Percentiles rank a stretch among this genome's conserved stretches.
Evolutionary conservation across 345 rosid species (phyloP).

Genomic region (Draba incana): DNA sequence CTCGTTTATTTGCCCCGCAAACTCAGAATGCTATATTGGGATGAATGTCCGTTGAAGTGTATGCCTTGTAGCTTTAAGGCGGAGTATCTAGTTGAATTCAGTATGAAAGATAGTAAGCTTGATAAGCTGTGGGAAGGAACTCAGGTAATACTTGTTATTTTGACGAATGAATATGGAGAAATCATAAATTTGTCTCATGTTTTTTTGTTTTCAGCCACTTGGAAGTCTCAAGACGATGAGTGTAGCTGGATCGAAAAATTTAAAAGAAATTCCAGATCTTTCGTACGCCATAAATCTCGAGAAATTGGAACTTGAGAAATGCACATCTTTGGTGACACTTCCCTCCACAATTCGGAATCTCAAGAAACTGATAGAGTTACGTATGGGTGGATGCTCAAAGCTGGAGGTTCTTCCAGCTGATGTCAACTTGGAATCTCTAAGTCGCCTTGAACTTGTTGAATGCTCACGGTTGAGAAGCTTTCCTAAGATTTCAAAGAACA

Average conservation of each 20-base stretch:
- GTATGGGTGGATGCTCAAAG: neutral
- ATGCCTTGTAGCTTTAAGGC: no score
- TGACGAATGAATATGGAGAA: no score
- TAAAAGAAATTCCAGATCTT: neutral
- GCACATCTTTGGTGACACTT: neutral
- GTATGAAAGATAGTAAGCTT: no score
- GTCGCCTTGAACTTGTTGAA: neutral
- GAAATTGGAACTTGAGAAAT: neutral
- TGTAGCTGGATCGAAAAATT: neutral
- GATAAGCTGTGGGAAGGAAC: no score
- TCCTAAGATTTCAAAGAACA: no score
- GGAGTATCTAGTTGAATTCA: no score
- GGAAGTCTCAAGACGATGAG: neutral
- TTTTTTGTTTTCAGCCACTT: slow-evolving; percentile 5
- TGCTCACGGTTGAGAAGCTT: no score
- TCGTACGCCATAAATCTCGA: neutral
- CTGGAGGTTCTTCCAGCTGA: neutral
- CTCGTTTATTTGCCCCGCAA: no score
- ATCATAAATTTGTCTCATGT: no score
- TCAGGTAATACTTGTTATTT: no score
- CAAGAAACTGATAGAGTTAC: neutral
- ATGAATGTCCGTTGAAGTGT: no score
- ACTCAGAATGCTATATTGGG: no score
- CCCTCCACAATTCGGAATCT: neutral
- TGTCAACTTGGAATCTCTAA: neutral